These are phyloP conservation scores for Ramaria sp. DNA, from an alignment of 768 basidiomycete genomes.

Conservation along the genomic window DNA sequence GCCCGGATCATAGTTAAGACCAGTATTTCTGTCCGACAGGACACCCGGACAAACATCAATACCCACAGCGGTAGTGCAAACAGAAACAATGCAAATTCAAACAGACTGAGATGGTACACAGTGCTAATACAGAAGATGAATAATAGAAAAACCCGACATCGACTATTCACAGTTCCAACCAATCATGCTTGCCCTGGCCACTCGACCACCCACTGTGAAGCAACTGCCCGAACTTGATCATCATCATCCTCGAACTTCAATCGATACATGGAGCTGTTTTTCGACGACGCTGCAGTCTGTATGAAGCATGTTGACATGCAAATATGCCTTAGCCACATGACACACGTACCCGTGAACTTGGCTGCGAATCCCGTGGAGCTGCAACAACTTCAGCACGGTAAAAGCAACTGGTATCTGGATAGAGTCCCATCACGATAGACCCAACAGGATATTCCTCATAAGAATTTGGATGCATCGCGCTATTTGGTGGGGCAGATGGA, in stretches of 20 bases:
- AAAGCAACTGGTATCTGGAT: conserved; percentile 86
- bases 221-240: conserved; percentile 66
- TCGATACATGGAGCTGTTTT: conserved; percentile 52
- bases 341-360: conserved; percentile 26
- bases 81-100: too few species aligned
- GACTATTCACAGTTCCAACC: not conserved
- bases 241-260: conserved; percentile 87
- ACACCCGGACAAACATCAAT: too few species aligned
- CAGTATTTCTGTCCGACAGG: too few species aligned
- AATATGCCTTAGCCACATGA: not conserved
- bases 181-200: conserved; percentile 40
- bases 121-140: not conserved
- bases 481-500: conserved; percentile 43
- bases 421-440: conserved; percentile 75
- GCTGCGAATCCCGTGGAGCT: conserved; percentile 39
- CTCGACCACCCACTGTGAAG: conserved; percentile 75
- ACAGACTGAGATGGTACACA: not conserved
- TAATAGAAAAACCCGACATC: not conserved
- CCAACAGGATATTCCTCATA: conserved; percentile 66
- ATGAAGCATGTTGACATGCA: not conserved
- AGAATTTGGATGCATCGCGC: conserved; percentile 50
- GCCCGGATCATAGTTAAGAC: too few species aligned
- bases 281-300: conserved; percentile 20
- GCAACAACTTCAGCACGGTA: conserved; percentile 77
- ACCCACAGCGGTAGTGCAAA: too few species aligned